phyloP scores from a whole-genome alignment of 169 alveolate genomes.

The Plasmodium chabaudi region DNA sequence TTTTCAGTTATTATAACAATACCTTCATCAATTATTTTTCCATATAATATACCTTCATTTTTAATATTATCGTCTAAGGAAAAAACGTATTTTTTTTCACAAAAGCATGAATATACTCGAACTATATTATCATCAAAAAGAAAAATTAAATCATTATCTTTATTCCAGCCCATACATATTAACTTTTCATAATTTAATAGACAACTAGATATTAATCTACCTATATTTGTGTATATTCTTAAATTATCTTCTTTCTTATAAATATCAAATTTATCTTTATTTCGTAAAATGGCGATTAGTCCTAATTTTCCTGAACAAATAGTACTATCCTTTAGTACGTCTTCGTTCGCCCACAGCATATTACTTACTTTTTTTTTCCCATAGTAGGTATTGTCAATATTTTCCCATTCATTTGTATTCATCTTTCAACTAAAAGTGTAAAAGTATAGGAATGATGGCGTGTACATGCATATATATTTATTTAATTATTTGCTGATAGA shows the following conservation, averaged over 20 bases:
- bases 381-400: constrained; percentile 63
- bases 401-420: constrained; percentile 72
- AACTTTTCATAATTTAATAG: constrained; percentile 48
- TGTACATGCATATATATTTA: background rate
- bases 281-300: constrained; percentile 36
- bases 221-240: constrained; percentile 63
- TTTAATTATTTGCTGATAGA: no score
- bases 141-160: constrained; percentile 76
- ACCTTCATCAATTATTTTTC: constrained; percentile 47
- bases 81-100: constrained; percentile 78
- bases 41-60: constrained; percentile 58
- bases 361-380: constrained; percentile 64
- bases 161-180: constrained; percentile 74
- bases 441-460: background rate
- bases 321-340: constrained; percentile 23
- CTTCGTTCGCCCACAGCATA: constrained; percentile 66
- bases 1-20: constrained; percentile 61
- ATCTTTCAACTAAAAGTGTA: constrained; percentile 4
- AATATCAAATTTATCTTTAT: constrained; percentile 61
- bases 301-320: constrained; percentile 67
- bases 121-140: constrained; percentile 82
- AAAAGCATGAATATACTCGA: constrained; percentile 80
- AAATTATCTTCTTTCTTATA: constrained; percentile 68
- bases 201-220: constrained; percentile 67
- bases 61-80: constrained; percentile 78